A percentile compares a stretch with the other conserved stretches of the same genome.
Evolutionary conservation across 176 grass and related monocot genomes (phyloP).

Genomic region (Oryza meridionalis): DNA sequence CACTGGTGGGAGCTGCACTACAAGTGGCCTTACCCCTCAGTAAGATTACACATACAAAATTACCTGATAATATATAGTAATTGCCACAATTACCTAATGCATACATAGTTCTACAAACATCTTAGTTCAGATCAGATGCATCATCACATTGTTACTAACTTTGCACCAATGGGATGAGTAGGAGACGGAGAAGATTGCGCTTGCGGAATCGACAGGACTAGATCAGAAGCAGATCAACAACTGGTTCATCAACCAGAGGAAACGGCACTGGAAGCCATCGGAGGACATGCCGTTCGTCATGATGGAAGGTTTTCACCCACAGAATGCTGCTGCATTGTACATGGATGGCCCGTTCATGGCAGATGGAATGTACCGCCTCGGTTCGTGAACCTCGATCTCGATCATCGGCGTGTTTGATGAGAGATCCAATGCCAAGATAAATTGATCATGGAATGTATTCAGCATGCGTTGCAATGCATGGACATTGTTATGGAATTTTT

Average conservation of each 20-base stretch:
- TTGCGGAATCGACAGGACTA: conserved; percentile 66
- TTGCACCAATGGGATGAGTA: neutral
- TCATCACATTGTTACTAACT: neutral
- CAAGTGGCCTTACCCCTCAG: conserved; percentile 86
- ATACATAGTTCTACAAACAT: too few relatives aligned
- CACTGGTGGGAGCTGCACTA: conserved; percentile 86
- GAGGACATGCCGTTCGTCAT: conserved; percentile 77
- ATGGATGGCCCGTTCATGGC: conserved; percentile 67
- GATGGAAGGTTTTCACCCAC: conserved; percentile 72
- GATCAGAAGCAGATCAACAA: conserved; percentile 91
- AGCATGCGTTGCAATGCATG: conserved; percentile 38
- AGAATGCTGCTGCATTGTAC: conserved; percentile 51
- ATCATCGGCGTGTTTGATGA: neutral
- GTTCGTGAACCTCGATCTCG: conserved; percentile 34
- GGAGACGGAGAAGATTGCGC: conserved; percentile 69
- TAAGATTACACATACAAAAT: conserved; percentile 8
- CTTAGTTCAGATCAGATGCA: too few relatives aligned
- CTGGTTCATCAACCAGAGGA: conserved; percentile 89
- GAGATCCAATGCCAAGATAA: neutral
- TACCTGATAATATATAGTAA: neutral
- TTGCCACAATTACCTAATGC: too few relatives aligned
- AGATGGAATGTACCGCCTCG: conserved; percentile 62
- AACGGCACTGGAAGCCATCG: conserved; percentile 72
- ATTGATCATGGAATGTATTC: conserved; percentile 1
- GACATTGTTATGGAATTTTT: conserved; percentile 56